Conservation (phyloP, 805 yeast species). For the Nakazawaea ambrosiae region DNA sequence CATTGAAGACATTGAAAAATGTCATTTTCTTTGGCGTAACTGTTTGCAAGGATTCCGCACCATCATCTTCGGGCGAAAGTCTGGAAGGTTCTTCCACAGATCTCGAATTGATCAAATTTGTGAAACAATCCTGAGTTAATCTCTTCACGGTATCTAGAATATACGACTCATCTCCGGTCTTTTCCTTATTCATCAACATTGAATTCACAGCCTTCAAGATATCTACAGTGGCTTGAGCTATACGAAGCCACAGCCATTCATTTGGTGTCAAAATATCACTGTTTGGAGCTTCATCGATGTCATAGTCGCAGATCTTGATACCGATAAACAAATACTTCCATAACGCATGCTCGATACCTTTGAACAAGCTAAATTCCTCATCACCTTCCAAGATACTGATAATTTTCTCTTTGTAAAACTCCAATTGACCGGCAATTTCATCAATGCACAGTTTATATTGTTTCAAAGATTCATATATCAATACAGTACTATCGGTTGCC, state of each 20-base stretch:
- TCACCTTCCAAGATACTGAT: slow-evolving; percentile 14
- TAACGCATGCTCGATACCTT: slow-evolving; percentile 21
- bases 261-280: slow-evolving; percentile 18
- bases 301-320: slow-evolving; percentile 23
- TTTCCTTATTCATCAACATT: slow-evolving; percentile 5
- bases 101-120: slow-evolving; percentile 25
- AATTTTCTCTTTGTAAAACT: slow-evolving; percentile 15
- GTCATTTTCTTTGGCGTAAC: slow-evolving; percentile 22
- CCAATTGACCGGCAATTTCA: slow-evolving; percentile 16
- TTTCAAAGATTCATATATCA: slow-evolving; percentile 19
- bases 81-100: slow-evolving; percentile 2
- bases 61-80: background rate
- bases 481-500: slow-evolving; percentile 26
- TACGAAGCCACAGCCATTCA: slow-evolving; percentile 30
- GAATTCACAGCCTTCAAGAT: slow-evolving; percentile 24
- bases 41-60: background rate
- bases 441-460: slow-evolving; percentile 26
- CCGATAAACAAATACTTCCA: slow-evolving; percentile 29
- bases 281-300: slow-evolving; percentile 13
- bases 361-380: background rate
- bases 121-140: slow-evolving; percentile 34
- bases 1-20: slow-evolving; percentile 47
- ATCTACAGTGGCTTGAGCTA: slow-evolving; percentile 32
- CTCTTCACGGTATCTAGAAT: slow-evolving; percentile 29
- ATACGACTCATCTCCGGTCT: background rate